phyloP scores from a whole-genome alignment of 768 basidiomycete genomes.

The Boletus pseudo-olivaceus region DNA sequence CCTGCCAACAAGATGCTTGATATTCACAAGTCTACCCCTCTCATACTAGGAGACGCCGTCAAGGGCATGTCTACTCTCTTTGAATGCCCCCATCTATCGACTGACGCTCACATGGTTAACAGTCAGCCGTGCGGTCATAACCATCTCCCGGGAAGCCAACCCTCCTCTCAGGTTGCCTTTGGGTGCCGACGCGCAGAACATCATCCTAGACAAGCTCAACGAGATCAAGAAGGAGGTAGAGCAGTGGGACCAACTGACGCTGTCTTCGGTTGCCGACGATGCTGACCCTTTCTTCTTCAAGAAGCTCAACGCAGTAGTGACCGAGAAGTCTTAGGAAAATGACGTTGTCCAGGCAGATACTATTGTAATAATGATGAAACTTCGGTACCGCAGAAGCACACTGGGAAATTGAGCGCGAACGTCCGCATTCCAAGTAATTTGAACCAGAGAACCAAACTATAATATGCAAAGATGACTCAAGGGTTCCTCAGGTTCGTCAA shows the following conservation, averaged over 20 bases:
- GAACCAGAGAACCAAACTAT: too few species aligned
- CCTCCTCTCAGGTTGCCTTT: constrained; percentile 22
- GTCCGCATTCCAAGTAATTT: too few species aligned
- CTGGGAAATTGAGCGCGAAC: too few species aligned
- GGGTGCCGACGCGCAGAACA: constrained; percentile 16
- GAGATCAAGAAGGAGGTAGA: constrained; percentile 18
- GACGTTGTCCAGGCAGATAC: neutral
- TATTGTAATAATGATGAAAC: too few species aligned
- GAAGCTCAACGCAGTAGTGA: neutral
- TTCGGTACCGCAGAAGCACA: too few species aligned
- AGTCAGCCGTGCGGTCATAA: constrained; percentile 17
- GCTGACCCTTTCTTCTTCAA: constrained; percentile 14
- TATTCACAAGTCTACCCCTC: neutral
- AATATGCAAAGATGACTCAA: too few species aligned
- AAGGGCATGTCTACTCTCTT: constrained; percentile 9
- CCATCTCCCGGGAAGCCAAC: constrained; percentile 16
- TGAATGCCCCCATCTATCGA: neutral
- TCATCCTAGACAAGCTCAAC: constrained; percentile 13
- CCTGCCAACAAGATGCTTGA: constrained; percentile 11
- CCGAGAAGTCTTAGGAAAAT: neutral
- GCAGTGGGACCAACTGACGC: constrained; percentile 8
- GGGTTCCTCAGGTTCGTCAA: too few species aligned
- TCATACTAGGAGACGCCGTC: constrained; percentile 1
- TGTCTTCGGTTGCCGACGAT: constrained; percentile 21
- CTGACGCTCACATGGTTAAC: neutral